Conservation (phyloP, 345 rosid genomes). For the Gossypium anomalum region DNA sequence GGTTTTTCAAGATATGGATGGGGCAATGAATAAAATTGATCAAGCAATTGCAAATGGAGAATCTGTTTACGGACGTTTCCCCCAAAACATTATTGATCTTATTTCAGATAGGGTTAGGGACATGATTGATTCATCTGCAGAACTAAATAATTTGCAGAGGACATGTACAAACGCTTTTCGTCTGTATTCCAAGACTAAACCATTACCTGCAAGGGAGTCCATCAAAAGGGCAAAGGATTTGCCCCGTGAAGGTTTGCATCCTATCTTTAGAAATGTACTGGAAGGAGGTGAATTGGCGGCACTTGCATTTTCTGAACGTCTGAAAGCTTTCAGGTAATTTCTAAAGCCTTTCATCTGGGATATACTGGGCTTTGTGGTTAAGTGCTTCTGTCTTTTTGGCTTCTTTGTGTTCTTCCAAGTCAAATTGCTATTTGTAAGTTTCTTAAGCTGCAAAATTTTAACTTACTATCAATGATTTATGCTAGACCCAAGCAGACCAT, state of each 20-base stretch:
- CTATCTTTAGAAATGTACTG: conserved; percentile 63
- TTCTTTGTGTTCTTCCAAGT: not conserved
- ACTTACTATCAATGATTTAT: conserved; percentile 26
- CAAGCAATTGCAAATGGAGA: conserved; percentile 75
- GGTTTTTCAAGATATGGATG: conserved; percentile 75
- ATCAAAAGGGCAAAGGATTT: conserved; percentile 79
- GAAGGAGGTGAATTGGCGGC: conserved; percentile 87
- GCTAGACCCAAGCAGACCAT: conserved; percentile 93
- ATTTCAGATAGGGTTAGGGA: conserved; percentile 67
- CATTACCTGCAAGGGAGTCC: conserved; percentile 82
- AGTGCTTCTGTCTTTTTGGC: not conserved
- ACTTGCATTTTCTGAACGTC: conserved; percentile 83
- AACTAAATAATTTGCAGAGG: conserved; percentile 59
- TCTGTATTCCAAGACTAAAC: conserved; percentile 80
- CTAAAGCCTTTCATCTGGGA: not conserved
- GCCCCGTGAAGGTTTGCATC: conserved; percentile 86
- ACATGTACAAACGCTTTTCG: conserved; percentile 84
- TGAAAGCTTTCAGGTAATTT: conserved; percentile 75
- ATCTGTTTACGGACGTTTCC: conserved; percentile 90
- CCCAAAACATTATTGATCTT: conserved; percentile 81
- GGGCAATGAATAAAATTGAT: conserved; percentile 63
- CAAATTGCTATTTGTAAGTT: not conserved
- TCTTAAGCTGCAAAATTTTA: conserved; percentile 8
- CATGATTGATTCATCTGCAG: conserved; percentile 77
- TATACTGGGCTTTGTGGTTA: not conserved